These are phyloP conservation scores for Cephalotrichum gorgonifer DNA, from an alignment of 2,329 filamentous ascomycete genomes.

Conservation along the genomic window DNA sequence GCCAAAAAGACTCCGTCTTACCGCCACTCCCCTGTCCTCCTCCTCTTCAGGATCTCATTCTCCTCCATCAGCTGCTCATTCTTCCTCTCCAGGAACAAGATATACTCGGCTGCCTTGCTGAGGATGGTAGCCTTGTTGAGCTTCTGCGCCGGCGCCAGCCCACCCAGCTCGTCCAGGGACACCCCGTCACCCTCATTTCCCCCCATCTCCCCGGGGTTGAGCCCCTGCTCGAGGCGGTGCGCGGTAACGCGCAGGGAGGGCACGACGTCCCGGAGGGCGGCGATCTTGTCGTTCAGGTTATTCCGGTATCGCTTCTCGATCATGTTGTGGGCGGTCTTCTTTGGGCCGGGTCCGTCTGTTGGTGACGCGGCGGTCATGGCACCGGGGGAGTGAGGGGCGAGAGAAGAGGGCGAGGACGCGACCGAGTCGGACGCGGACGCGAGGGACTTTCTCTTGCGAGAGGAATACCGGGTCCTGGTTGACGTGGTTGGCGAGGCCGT, in stretches of 20 bases:
- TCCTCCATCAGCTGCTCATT: conserved; percentile 20
- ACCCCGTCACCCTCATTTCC: conserved; percentile 10
- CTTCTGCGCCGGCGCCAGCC: conserved; percentile 23
- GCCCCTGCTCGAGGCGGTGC: conserved; percentile 12
- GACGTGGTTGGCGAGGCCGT: background rate
- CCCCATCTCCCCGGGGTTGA: conserved; percentile 7
- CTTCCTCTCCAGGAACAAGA: conserved; percentile 23
- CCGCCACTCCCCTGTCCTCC: background rate
- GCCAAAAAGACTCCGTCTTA: too few species aligned
- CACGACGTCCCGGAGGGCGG: conserved; percentile 63
- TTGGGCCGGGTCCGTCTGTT: conserved; percentile 20
- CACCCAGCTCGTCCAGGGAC: conserved; percentile 15
- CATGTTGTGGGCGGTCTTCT: conserved; percentile 78
- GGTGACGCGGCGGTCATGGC: background rate
- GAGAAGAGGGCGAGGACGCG: conserved; percentile 10
- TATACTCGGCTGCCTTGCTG: conserved; percentile 27
- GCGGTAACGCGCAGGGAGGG: conserved; percentile 27
- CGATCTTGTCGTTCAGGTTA: conserved; percentile 76
- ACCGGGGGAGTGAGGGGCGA: conserved; percentile 10
- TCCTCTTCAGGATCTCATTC: conserved; percentile 20
- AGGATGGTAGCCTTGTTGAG: conserved; percentile 32
- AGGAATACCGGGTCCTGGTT: background rate
- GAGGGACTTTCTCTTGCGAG: conserved; percentile 20
- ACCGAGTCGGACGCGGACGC: conserved; percentile 12
- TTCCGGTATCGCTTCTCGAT: conserved; percentile 79